Percentiles rank a stretch among this genome's conserved stretches.
Conservation (phyloP, 2,329 filamentous ascomycete genomes). For the Cordyceps fumosorosea region DNA sequence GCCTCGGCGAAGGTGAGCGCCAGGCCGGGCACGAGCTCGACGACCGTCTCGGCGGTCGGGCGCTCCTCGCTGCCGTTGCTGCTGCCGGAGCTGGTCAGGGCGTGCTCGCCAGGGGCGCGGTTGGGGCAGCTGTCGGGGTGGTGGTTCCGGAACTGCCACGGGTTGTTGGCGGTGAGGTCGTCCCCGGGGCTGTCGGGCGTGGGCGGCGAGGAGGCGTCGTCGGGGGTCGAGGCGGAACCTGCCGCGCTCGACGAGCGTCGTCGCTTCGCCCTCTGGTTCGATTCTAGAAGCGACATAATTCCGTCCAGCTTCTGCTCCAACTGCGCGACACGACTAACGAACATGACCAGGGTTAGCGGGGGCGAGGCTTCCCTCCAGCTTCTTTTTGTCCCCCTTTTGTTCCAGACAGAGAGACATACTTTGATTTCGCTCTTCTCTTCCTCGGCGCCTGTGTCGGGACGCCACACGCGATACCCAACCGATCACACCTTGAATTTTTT, state of each 20-base stretch:
- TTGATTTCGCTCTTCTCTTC: constrained; percentile 21
- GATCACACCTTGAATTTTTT: constrained; percentile 21
- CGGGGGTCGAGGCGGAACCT: not conserved
- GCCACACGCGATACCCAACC: constrained; percentile 19
- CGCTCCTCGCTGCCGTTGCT: not conserved
- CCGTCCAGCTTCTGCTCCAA: constrained; percentile 26
- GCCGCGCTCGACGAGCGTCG: not conserved
- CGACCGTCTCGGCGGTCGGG: not conserved
- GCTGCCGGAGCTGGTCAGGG: no score
- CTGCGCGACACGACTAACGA: constrained; percentile 22
- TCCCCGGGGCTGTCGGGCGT: constrained; percentile 3
- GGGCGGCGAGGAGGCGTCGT: constrained; percentile 15
- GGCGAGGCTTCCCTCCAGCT: not conserved
- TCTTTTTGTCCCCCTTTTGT: not conserved
- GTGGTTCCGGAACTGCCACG: not conserved
- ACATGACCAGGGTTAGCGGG: not conserved
- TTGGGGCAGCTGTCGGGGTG: not conserved
- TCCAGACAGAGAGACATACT: constrained; percentile 14
- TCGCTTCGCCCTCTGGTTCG: not conserved
- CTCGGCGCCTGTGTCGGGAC: constrained; percentile 20
- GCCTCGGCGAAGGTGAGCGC: constrained; percentile 23
- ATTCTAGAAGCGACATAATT: constrained; percentile 22
- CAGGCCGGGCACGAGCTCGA: constrained; percentile 22
- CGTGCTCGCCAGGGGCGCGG: not conserved
- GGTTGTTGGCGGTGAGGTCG: not conserved